phyloP scores from a whole-genome alignment of 2,329 filamentous ascomycete species.

The Chalaropsis ovoidea region DNA sequence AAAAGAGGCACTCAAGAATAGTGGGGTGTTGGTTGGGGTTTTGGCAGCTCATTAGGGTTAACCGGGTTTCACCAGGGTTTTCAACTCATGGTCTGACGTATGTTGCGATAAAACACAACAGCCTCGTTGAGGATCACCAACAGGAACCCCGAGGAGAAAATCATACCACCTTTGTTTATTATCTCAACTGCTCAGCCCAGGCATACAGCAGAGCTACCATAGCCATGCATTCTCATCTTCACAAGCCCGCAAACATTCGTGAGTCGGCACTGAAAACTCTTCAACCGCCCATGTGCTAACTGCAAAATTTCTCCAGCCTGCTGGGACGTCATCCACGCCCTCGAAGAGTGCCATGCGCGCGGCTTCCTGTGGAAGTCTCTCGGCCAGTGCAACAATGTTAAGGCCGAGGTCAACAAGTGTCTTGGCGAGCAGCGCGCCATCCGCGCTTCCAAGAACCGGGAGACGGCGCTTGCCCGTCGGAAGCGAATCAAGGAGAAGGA shows the following conservation, averaged over 20 bases:
- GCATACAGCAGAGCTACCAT: background rate
- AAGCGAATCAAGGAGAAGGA: conserved; percentile 63
- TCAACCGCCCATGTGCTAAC: background rate
- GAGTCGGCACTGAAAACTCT: conserved; percentile 9
- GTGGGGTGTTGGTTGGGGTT: conserved; percentile 4
- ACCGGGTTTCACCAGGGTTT: background rate
- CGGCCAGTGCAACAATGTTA: conserved; percentile 82
- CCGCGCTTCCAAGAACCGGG: conserved; percentile 65
- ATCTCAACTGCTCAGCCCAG: background rate
- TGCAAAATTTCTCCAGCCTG: conserved; percentile 53
- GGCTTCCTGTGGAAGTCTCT: conserved; percentile 88
- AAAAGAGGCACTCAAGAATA: background rate
- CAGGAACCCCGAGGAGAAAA: background rate
- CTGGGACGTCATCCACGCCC: conserved; percentile 83
- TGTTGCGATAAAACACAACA: background rate
- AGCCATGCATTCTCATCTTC: conserved; percentile 92
- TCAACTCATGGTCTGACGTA: background rate
- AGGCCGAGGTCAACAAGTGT: conserved; percentile 74
- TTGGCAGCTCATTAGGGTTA: background rate
- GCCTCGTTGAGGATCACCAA: background rate
- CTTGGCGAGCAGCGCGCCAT: conserved; percentile 70
- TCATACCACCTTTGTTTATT: background rate
- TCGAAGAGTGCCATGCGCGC: conserved; percentile 88
- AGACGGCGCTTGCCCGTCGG: conserved; percentile 55
- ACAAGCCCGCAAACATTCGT: conserved; percentile 58